Conservation (phyloP, 129 eudicot species). For the Arctium minus region DNA sequence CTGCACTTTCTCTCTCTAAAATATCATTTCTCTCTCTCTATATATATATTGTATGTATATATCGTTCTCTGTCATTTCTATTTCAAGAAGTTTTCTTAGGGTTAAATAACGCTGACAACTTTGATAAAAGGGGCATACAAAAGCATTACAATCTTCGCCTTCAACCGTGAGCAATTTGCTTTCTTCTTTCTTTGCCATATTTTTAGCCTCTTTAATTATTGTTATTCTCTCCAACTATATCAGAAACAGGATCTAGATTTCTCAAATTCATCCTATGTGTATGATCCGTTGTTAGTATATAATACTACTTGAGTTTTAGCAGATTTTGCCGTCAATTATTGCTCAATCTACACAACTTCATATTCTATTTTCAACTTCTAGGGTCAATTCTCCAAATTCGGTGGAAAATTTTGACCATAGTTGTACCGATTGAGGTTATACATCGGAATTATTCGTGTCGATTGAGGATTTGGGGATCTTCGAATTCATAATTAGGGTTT, state of each 20-base stretch:
- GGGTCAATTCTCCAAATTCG: constrained; percentile 10
- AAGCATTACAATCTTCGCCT: constrained; percentile 18
- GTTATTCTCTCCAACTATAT: neutral
- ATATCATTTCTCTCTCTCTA: constrained; percentile 5
- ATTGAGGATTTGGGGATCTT: constrained; percentile 12
- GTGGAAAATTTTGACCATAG: neutral
- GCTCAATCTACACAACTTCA: neutral
- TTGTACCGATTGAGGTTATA: constrained; percentile 12
- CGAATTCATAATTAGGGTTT: constrained; percentile 1
- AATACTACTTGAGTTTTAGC: constrained; percentile 10
- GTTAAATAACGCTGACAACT: constrained; percentile 34
- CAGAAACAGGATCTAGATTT: neutral
- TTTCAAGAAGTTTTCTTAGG: constrained; percentile 17
- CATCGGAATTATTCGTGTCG: neutral
- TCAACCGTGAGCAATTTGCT: constrained; percentile 35
- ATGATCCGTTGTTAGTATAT: constrained; percentile 10
- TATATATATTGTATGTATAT: neutral
- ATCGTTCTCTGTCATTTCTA: constrained; percentile 22
- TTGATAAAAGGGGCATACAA: constrained; percentile 16
- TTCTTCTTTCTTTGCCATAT: constrained; percentile 19
- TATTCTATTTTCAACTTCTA: constrained; percentile 1
- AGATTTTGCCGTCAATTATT: constrained; percentile 13
- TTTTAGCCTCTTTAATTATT: neutral
- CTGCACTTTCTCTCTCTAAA: constrained; percentile 21
- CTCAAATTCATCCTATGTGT: constrained; percentile 4